Evolutionary conservation across 2,329 filamentous ascomycete genomes (phyloP), one percentile per base, ranked within the genome.

Genomic region (Alternaria dauci): DNA sequence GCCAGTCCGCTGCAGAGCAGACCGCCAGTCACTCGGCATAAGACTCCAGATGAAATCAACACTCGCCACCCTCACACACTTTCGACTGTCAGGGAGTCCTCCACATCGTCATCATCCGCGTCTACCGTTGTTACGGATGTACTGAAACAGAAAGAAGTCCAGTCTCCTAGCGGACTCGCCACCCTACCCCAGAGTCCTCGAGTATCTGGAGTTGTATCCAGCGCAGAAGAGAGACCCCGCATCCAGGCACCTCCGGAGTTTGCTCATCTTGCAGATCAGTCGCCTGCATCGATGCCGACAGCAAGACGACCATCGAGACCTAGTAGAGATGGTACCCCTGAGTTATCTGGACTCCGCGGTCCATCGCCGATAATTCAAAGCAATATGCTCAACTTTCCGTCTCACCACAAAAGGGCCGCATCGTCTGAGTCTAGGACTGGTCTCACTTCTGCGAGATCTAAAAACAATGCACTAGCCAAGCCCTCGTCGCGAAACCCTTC

Each of bases 41-140:
- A 85, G 67, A 83, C 84, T 23, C 86, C 83, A 79, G 73, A 82
- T n/a, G 84, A 84, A 23, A 73, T 78, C 14, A 77, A 79, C 39
- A 76, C 76, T 34, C 76, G 81, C 25, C 85, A 88, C 46, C 81
- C 83, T 11, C 83, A 86, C 60, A 87, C 86, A 4, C 82, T 93
- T 38, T 84, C 89, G 36, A 85, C 87, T 6, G 87, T 92, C 6
- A 85, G 88, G 55, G 91, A 93, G 72, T 89, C 89, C 1, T 81
- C 88, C 5, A 90, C 85, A 23, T 93, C 90, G 1, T 92, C 90
- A 0, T 92, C 90, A 0, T 91, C 89, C 5, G 87, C 86, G 61
- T 91, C 89, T 7, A 91, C 89, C 2, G 85, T 91, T 8, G 84
- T 87, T 34, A 84, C 81, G 16, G 83, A 81, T 25, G 82, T 82